Conservation (phyloP, 371 early-diverging fungal species). For the Actinomucor elegans region DNA sequence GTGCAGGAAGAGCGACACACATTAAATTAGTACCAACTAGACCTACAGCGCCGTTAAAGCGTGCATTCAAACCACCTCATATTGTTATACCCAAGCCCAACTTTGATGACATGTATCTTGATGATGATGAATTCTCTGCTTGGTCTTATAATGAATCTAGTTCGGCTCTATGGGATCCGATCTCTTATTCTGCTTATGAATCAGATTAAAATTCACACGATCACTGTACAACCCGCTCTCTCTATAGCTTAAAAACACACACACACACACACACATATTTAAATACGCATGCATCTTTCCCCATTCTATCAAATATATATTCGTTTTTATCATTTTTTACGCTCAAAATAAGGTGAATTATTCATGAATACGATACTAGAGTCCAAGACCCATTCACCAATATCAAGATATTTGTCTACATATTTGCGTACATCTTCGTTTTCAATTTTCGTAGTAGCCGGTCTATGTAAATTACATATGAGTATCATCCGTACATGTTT, state of each 20-base stretch:
- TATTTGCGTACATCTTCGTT: slow-evolving; percentile 54
- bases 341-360: slow-evolving; percentile 63
- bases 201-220: too few species aligned
- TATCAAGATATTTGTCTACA: slow-evolving; percentile 58
- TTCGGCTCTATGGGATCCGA: neutral
- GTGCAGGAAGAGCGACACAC: slow-evolving; percentile 14
- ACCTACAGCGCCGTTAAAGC: slow-evolving; percentile 19
- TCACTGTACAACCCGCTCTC: too few species aligned
- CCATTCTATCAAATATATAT: too few species aligned
- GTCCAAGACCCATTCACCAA: slow-evolving; percentile 72
- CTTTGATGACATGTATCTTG: slow-evolving; percentile 13
- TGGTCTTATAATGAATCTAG: slow-evolving; percentile 20
- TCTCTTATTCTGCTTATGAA: neutral
- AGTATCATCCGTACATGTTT: neutral
- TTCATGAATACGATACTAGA: slow-evolving; percentile 56
- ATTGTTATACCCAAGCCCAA: slow-evolving; percentile 19
- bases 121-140: slow-evolving; percentile 19
- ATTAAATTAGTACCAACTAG: slow-evolving; percentile 26
- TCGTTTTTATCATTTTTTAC: slow-evolving; percentile 52
- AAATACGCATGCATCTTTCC: too few species aligned
- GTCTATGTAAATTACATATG: slow-evolving; percentile 32
- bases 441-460: slow-evolving; percentile 57
- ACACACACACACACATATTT: too few species aligned
- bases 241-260: too few species aligned
- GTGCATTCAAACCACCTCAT: slow-evolving; percentile 18